A percentile compares a stretch with the other conserved stretches of the same genome.
phyloP scores from a whole-genome alignment of 169 alveolate genomes.

The Cryptosporidium andersoni region DNA sequence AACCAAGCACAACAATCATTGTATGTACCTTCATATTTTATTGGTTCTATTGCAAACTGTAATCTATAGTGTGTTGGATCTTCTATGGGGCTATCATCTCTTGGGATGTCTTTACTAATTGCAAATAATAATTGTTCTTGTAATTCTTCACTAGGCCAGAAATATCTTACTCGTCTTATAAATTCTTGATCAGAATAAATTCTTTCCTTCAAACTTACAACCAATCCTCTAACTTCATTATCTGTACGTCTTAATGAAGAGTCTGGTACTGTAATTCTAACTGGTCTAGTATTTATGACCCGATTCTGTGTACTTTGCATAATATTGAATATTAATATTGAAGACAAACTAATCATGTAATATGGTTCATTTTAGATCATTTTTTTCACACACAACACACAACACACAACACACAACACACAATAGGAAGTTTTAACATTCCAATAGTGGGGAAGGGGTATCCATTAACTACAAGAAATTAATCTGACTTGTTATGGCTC shows the following conservation, averaged over 20 bases:
- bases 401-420: too few species aligned
- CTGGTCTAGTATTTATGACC: constrained; percentile 47
- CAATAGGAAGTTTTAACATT: too few species aligned
- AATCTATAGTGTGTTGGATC: constrained; percentile 53
- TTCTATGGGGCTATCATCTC: constrained; percentile 61
- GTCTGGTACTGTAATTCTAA: constrained; percentile 67
- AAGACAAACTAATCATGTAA: too few species aligned
- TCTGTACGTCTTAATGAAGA: constrained; percentile 62
- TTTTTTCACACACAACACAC: too few species aligned
- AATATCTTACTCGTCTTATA: constrained; percentile 48
- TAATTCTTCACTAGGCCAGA: constrained; percentile 62
- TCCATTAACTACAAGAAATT: too few species aligned
- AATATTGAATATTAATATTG: too few species aligned
- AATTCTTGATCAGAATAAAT: constrained; percentile 61
- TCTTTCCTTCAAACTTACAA: constrained; percentile 34
- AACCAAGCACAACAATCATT: constrained; percentile 69
- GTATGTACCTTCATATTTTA: constrained; percentile 63
- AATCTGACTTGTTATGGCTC: constrained; percentile 2
- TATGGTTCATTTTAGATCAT: too few species aligned
- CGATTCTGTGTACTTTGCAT: constrained; percentile 10
- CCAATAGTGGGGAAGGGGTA: too few species aligned
- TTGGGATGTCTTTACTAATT: constrained; percentile 51
- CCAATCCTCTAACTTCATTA: constrained; percentile 46
- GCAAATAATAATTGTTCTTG: constrained; percentile 63
- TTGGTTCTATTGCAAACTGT: constrained; percentile 69